Evolutionary conservation across 2,329 filamentous ascomycete genomes (phyloP).

Genomic region (Trichoderma aggressivum): DNA sequence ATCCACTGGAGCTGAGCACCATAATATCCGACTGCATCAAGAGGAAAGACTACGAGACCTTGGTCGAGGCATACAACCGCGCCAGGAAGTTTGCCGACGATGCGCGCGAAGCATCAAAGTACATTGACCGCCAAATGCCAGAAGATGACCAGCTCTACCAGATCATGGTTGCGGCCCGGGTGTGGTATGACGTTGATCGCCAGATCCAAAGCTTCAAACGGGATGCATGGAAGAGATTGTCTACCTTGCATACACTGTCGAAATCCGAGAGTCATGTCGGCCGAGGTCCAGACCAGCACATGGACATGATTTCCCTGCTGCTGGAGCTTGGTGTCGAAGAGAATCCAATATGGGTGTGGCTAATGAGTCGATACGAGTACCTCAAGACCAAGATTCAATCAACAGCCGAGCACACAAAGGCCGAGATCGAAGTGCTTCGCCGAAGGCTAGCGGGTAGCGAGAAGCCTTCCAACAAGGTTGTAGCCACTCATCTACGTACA

Average conservation of each 20-base stretch:
- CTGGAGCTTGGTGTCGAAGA: conserved; percentile 94
- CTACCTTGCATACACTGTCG: conserved; percentile 60
- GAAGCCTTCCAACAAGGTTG: conserved; percentile 63
- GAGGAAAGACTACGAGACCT: conserved; percentile 81
- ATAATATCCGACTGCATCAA: conserved; percentile 81
- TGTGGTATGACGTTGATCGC: conserved; percentile 92
- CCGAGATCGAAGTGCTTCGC: conserved; percentile 88
- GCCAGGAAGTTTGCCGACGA: conserved; percentile 81
- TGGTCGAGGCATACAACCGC: conserved; percentile 81
- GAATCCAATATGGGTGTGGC: conserved; percentile 95
- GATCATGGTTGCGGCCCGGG: conserved; percentile 81
- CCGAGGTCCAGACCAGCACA: conserved; percentile 73
- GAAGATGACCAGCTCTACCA: conserved; percentile 80
- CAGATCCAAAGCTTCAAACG: conserved; percentile 85
- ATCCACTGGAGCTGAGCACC: conserved; percentile 77
- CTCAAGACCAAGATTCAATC: conserved; percentile 80
- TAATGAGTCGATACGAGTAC: conserved; percentile 83
- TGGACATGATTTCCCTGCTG: conserved; percentile 84
- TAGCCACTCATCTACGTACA: conserved; percentile 73
- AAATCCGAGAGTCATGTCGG: conserved; percentile 47
- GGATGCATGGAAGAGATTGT: conserved; percentile 80
- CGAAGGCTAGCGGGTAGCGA: conserved; percentile 73
- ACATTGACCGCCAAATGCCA: conserved; percentile 53
- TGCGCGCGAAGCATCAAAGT: conserved; percentile 64
- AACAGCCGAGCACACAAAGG: conserved; percentile 78